Base-by-base conservation (phyloP, 176 grass and related monocot species). In the Aechmea fasciata region DNA sequence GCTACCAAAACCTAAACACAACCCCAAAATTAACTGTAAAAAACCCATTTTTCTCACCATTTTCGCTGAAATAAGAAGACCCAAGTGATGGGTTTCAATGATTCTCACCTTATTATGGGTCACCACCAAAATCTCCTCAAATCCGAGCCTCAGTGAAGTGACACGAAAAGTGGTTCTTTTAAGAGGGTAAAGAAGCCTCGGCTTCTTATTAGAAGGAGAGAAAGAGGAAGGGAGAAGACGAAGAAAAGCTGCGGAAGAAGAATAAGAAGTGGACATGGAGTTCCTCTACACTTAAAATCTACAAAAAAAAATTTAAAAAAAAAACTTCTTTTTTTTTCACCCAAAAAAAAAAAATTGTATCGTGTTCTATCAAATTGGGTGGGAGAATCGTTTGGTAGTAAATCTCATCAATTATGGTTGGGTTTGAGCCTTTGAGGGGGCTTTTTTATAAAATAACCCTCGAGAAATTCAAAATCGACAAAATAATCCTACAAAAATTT, bases 1-100 rank as follows among this genome's bases (percentile, higher is more conserved):
- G 89, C 89, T 81, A 97, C 85, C 70, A 97, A 11, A 67, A 90
- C 89, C 93, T 97, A 80, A 4, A 68, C 2, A 66, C 18, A 70
- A 70, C 61, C 47, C 33, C 53, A 18, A 33, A 28, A 5, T 47
- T 9, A 71, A 28, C 28, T 2, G 76, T 7, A 51, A 49, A 72
- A 50, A n/a, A 13, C n/a, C 11, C 17, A 48, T 62, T 62, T 33
- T 67, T 51, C 71, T 10, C 9, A 14, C 20, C 10, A 49, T 48
- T 48, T 23, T 24, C 41, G 52, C 18, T 20, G 2, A 51, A 25
- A 68, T 23, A 48, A 17, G 29, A 64, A 73, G 75, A 28, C 17
- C 10, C 24, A 22, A 22, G 11, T 49, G 0, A 5, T 51, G 22
- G 52, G 24, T 68, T 11, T 13, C 49, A 11, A 14, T 11, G 3